phyloP scores from a whole-genome alignment of 768 basidiomycete genomes.

The Podaxis sp. region DNA sequence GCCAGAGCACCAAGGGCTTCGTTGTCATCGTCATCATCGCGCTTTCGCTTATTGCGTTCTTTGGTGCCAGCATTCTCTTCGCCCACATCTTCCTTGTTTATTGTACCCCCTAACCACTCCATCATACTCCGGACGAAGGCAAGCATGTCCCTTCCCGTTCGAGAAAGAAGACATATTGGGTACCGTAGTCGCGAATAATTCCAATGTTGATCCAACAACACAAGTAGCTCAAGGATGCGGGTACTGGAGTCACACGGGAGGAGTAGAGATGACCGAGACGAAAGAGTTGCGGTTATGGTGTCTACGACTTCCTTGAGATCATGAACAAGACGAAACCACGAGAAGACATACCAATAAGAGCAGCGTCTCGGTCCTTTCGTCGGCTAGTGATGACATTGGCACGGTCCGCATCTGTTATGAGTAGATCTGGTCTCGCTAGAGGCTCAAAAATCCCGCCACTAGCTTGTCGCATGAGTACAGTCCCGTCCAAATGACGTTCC shows the following conservation, averaged over 20 bases:
- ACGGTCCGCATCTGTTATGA: constrained; percentile 91
- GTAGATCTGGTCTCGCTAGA: constrained; percentile 83
- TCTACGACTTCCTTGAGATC: constrained; percentile 44
- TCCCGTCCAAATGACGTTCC: constrained; percentile 94
- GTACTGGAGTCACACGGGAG: constrained; percentile 93
- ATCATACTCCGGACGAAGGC: constrained; percentile 95
- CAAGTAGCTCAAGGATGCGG: constrained; percentile 92
- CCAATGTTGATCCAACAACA: constrained; percentile 97
- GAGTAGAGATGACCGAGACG: constrained; percentile 77
- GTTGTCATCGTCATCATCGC: constrained; percentile 74
- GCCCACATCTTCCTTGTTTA: constrained; percentile 89
- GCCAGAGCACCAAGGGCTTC: constrained; percentile 84
- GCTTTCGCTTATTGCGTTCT: constrained; percentile 50
- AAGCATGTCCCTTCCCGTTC: constrained; percentile 90
- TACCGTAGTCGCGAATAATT: constrained; percentile 78
- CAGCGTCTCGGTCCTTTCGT: constrained; percentile 86
- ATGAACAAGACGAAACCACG: background rate
- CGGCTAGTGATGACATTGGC: constrained; percentile 81
- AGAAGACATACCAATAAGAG: constrained; percentile 68
- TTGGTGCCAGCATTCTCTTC: constrained; percentile 59
- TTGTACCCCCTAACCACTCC: constrained; percentile 97
- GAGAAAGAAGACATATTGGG: constrained; percentile 92
- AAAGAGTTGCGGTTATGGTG: constrained; percentile 83
- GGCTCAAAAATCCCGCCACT: constrained; percentile 84
- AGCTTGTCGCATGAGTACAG: constrained; percentile 74